Conservation (phyloP, 1,139 yeast genomes). For the Geotrichum australiense region DNA sequence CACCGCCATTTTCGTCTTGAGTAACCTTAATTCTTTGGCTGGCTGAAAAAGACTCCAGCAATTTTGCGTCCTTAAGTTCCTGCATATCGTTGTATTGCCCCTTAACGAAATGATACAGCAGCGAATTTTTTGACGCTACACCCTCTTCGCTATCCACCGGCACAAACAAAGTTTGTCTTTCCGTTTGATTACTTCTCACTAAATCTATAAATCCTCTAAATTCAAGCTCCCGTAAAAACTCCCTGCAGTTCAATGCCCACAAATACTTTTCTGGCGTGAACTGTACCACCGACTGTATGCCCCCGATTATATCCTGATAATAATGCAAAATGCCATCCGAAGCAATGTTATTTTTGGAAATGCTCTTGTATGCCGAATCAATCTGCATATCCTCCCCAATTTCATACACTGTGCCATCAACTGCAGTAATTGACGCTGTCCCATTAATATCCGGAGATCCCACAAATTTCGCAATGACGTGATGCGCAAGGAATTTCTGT, state of each 20-base stretch:
- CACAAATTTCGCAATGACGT: conserved; percentile 28
- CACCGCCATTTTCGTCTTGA: conserved; percentile 5
- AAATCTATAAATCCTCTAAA: conserved; percentile 52
- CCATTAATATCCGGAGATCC: conserved; percentile 30
- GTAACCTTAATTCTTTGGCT: conserved; percentile 2
- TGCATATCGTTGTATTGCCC: conserved; percentile 39
- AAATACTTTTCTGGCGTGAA: conserved; percentile 71
- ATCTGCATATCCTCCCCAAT: conserved; percentile 22
- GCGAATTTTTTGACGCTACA: conserved; percentile 29
- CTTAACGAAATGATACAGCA: conserved; percentile 65
- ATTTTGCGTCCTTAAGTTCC: background rate
- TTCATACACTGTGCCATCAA: conserved; percentile 26
- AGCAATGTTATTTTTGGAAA: conserved; percentile 41
- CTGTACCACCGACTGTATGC: conserved; percentile 23
- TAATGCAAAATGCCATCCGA: conserved; percentile 60
- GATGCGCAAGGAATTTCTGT: conserved; percentile 33
- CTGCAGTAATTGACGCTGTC: conserved; percentile 17
- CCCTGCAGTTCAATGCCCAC: conserved; percentile 59
- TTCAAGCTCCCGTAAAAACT: conserved; percentile 62
- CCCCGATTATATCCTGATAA: conserved; percentile 36
- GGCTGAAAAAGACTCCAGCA: background rate
- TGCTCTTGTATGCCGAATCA: conserved; percentile 28
- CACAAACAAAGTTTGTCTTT: conserved; percentile 56
- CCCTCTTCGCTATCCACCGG: conserved; percentile 26
- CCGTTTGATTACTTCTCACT: conserved; percentile 42